phyloP scores from a whole-genome alignment of 176 grass and related monocot genomes.

The Aegilops longissima region DNA sequence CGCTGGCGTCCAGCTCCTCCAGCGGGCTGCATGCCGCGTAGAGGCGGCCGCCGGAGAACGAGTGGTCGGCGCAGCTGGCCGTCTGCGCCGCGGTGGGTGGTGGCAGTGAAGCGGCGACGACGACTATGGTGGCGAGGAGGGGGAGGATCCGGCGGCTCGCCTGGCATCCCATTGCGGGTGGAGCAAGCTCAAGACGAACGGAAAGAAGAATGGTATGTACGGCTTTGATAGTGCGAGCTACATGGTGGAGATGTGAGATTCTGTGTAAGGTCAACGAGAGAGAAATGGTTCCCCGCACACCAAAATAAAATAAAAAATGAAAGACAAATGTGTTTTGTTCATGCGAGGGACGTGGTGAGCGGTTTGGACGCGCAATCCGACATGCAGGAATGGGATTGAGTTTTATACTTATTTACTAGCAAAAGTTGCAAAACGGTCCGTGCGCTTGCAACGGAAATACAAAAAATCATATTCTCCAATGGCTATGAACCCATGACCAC shows the following conservation, averaged over 20 bases:
- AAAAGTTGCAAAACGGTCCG: too few relatives aligned
- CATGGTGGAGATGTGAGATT: not conserved
- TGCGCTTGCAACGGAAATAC: too few relatives aligned
- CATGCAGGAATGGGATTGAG: not conserved
- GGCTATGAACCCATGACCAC: too few relatives aligned
- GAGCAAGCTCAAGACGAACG: not conserved
- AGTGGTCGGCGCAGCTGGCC: not conserved
- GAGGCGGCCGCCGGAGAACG: constrained; percentile 12
- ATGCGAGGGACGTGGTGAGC: not conserved
- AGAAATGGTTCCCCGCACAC: not conserved
- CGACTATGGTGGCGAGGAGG: not conserved
- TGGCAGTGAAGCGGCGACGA: not conserved
- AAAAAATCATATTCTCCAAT: too few relatives aligned
- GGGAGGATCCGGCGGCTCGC: not conserved
- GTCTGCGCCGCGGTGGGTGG: not conserved
- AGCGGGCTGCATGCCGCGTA: constrained; percentile 43
- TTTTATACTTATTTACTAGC: too few relatives aligned
- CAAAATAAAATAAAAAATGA: not conserved
- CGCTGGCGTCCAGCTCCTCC: constrained; percentile 22
- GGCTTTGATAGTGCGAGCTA: not conserved
- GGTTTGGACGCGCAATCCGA: not conserved
- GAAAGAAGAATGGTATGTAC: not conserved
- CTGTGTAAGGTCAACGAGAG: not conserved
- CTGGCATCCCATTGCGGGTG: not conserved
- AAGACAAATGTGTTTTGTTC: not conserved